These are phyloP conservation scores for Metschnikowia colocasiae DNA, from an alignment of 805 yeast species.

Conservation along the genomic window DNA sequence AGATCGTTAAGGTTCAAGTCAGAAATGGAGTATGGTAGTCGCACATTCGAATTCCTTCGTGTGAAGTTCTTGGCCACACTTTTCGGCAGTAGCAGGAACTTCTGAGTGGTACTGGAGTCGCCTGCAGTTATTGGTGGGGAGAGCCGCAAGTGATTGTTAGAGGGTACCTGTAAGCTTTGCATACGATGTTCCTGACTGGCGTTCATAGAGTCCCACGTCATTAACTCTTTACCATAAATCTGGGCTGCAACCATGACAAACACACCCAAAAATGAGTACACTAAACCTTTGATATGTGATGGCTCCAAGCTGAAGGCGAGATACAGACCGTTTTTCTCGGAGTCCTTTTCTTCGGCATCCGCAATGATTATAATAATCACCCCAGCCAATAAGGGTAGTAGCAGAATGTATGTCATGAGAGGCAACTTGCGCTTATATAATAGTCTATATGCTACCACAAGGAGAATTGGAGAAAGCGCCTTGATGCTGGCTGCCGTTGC, in stretches of 20 bases:
- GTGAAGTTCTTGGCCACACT: constrained; percentile 7
- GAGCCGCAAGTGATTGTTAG: background rate
- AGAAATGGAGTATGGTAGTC: constrained; percentile 33
- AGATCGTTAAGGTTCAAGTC: constrained; percentile 31
- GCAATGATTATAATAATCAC: constrained; percentile 47
- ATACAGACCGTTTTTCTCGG: background rate
- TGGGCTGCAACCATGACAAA: constrained; percentile 80
- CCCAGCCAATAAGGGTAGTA: constrained; percentile 51
- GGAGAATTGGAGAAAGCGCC: constrained; percentile 61
- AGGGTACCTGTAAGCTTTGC: constrained; percentile 6
- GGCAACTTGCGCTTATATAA: constrained; percentile 51
- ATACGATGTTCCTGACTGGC: constrained; percentile 22
- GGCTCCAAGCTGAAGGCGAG: constrained; percentile 14
- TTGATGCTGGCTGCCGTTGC: constrained; percentile 71
- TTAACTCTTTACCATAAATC: constrained; percentile 78
- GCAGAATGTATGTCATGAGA: constrained; percentile 46
- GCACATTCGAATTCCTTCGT: constrained; percentile 20
- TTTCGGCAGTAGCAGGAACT: constrained; percentile 12
- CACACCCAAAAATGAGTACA: constrained; percentile 64
- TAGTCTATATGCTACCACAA: constrained; percentile 53
- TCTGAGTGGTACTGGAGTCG: constrained; percentile 3
- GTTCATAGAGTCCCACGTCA: constrained; percentile 48
- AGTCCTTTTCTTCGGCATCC: constrained; percentile 20
- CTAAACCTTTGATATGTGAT: constrained; percentile 54
- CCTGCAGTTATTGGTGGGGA: constrained; percentile 1